These are phyloP conservation scores for Pseudocercospora fuligena DNA, from an alignment of 2,329 filamentous ascomycete genomes.

Conservation along the genomic window DNA sequence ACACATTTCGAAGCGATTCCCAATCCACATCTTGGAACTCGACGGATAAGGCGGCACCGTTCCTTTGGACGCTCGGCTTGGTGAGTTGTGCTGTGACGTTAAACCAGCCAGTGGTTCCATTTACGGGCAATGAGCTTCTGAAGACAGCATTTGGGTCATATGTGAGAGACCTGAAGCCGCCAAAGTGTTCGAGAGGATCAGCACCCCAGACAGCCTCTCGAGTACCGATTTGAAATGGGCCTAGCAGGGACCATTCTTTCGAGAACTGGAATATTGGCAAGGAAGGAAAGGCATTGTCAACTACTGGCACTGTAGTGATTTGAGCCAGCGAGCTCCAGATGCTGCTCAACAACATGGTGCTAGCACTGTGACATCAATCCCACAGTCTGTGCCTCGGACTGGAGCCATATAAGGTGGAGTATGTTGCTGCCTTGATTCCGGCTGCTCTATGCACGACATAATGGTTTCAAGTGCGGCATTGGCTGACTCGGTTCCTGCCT, in stretches of 20 bases:
- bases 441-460: background rate
- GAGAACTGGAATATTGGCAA: slow-evolving; percentile 17
- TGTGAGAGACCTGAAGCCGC: slow-evolving; percentile 56
- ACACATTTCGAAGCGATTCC: slow-evolving; percentile 57
- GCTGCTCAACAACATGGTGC: slow-evolving; percentile 11
- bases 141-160: slow-evolving; percentile 51
- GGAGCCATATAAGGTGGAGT: background rate
- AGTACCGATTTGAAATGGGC: slow-evolving; percentile 64
- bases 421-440: background rate
- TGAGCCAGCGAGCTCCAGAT: slow-evolving; percentile 12
- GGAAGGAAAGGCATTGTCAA: background rate
- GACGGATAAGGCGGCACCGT: slow-evolving; percentile 46
- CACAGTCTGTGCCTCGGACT: background rate
- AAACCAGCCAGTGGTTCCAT: slow-evolving; percentile 59
- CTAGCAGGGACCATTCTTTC: slow-evolving; percentile 46
- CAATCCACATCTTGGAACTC: slow-evolving; percentile 59
- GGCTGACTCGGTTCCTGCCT: slow-evolving; percentile 4
- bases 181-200: slow-evolving; percentile 60
- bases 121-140: slow-evolving; percentile 55
- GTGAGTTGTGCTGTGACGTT: slow-evolving; percentile 41
- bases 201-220: slow-evolving; percentile 64
- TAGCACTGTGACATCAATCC: background rate
- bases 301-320: background rate
- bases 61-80: slow-evolving; percentile 40
- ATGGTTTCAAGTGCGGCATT: background rate